phyloP scores from a whole-genome alignment of 2,329 filamentous ascomycete species.

The Tolypocladium capitatum region DNA sequence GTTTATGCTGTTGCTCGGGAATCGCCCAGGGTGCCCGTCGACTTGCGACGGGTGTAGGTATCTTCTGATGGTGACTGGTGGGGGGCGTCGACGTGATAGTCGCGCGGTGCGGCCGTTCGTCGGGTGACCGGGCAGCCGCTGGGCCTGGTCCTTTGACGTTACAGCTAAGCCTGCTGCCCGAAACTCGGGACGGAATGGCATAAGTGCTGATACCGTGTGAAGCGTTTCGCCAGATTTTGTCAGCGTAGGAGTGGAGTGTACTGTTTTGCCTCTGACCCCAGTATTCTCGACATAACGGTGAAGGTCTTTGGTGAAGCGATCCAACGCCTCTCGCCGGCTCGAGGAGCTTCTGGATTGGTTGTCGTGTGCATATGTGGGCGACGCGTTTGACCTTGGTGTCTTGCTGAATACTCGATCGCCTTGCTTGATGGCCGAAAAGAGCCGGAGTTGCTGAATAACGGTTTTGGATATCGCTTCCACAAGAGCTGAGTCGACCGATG shows the following conservation, averaged over 20 bases:
- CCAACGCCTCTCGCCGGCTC: slow-evolving; percentile 28
- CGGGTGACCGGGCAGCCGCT: slow-evolving; percentile 10
- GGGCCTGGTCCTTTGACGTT: slow-evolving; percentile 35
- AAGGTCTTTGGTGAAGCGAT: slow-evolving; percentile 20
- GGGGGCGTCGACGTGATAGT: slow-evolving; percentile 1
- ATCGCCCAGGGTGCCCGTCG: slow-evolving; percentile 13
- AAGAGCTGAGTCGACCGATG: slow-evolving; percentile 23
- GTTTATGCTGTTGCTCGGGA: slow-evolving; percentile 11
- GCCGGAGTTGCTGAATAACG: slow-evolving; percentile 29
- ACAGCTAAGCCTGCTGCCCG: slow-evolving; percentile 40
- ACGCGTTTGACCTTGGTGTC: neutral
- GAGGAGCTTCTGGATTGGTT: slow-evolving; percentile 26
- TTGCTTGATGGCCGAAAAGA: slow-evolving; percentile 19
- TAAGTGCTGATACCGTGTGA: slow-evolving; percentile 37
- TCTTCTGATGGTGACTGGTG: neutral
- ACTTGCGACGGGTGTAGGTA: slow-evolving; percentile 11
- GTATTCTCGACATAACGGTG: slow-evolving; percentile 19
- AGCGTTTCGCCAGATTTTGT: slow-evolving; percentile 28
- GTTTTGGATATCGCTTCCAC: slow-evolving; percentile 32
- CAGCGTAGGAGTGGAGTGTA: slow-evolving; percentile 25
- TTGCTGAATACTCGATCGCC: slow-evolving; percentile 1
- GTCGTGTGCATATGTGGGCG: slow-evolving; percentile 1
- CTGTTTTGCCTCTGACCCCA: slow-evolving; percentile 22
- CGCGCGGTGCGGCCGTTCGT: slow-evolving; percentile 5
- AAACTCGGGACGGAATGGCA: slow-evolving; percentile 42